Evolutionary conservation across 2,329 filamentous ascomycete species (phyloP).

Genomic region (Pseudogymnoascus sp.): DNA sequence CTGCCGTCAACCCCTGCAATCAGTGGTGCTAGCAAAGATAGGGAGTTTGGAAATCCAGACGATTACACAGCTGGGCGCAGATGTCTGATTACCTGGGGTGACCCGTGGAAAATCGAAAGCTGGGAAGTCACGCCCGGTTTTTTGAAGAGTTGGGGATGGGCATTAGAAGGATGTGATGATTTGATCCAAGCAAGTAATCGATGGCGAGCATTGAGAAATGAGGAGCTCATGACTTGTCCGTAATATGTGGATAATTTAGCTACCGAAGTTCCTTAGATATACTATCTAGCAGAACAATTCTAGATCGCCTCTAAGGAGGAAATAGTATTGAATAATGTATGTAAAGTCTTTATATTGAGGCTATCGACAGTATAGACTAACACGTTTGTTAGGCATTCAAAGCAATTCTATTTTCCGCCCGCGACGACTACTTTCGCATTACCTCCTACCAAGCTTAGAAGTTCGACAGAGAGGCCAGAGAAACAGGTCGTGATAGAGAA

Average conservation of each 20-base stretch:
- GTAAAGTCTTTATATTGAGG: too few species aligned
- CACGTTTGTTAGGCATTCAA: too few species aligned
- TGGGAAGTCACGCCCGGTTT: conserved; percentile 8
- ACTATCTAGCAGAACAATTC: too few species aligned
- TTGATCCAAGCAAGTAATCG: conserved; percentile 8
- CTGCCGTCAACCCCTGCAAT: background rate
- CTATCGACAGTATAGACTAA: too few species aligned
- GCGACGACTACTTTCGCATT: too few species aligned
- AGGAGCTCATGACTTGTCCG: background rate
- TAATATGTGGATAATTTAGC: background rate
- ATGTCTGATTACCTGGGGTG: conserved; percentile 7
- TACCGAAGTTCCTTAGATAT: background rate
- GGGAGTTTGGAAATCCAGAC: background rate
- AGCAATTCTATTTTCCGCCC: too few species aligned
- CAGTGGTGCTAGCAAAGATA: background rate
- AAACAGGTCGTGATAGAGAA: too few species aligned
- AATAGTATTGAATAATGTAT: too few species aligned
- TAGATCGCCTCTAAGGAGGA: too few species aligned
- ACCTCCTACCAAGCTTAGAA: too few species aligned
- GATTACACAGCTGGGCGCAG: background rate
- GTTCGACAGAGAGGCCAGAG: too few species aligned
- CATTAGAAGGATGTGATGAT: conserved; percentile 4
- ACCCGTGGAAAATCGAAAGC: background rate
- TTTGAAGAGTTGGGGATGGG: background rate
- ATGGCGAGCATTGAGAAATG: conserved; percentile 6